Base-by-base conservation (phyloP, 768 basidiomycete genomes). In the Neoboletus brunneissimus region DNA sequence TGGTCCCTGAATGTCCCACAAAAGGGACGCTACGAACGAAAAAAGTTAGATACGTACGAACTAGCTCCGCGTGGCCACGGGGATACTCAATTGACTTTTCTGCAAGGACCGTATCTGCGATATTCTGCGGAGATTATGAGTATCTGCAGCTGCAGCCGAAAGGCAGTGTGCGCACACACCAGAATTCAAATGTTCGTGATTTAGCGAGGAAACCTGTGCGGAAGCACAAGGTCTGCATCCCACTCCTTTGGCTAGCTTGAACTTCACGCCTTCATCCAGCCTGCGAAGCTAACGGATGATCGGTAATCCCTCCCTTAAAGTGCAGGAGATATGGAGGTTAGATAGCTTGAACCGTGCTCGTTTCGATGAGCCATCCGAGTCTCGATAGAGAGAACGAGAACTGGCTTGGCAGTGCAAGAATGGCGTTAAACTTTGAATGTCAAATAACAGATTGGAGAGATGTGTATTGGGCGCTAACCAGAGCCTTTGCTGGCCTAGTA, bases 111-210 rank as follows among this genome's bases (percentile, higher is more conserved):
- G 27, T 18, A 46, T 13, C 13, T 11, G 29, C 13, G 40, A 31
- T 38, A 1, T 42, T 57, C 47, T 45, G 63, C 35, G 58, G 62
- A 22, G 13, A 53, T 51, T 41, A 13, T 29, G 53, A 53, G 48
- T 43, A 47, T 32, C 32, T 38, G 13, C n/a, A 22, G n/a, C 31
- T 23, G 41, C 22, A 15, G 46, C 20, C 18, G 16, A 18, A n/a
- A 20, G 25, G 60, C 44, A 29, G 46, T 53, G 54, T n/a, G 12
- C 1, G 15, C 20, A 25, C 32, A 29, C 34, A 47, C 20, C 10
- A 37, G n/a, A n/a, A 15, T 35, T 22, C 29, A 29, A 29, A 29
- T 29, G 9, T 29, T 27, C 20, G 16, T 34, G 23, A 40, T 40
- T 10, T n/a, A 23, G 38, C 31, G 27, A 38, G 37, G 6, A 48